Base-by-base conservation (phyloP, 208 protist species). In the Endotrypanum monterogeii region DNA sequence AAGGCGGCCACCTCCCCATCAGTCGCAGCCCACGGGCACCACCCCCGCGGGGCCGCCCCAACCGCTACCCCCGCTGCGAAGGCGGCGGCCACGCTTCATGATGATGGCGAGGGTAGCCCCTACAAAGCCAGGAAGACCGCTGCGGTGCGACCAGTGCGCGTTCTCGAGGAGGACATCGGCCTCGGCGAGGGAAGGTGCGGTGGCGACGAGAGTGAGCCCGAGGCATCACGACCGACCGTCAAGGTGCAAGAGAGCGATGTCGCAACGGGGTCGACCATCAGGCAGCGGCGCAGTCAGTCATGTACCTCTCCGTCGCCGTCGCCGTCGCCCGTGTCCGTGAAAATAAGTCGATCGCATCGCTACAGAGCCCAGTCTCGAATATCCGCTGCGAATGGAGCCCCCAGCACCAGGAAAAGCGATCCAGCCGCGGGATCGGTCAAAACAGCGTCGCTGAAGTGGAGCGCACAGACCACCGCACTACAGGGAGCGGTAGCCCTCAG, bases 161-260 rank as follows among this genome's bases (percentile, higher is more conserved):
- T n/a, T n/a, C n/a, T n/a, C n/a, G n/a, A n/a, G n/a, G n/a, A n/a
- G n/a, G n/a, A n/a, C n/a, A n/a, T n/a, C n/a, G n/a, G n/a, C n/a
- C n/a, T n/a, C n/a, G n/a, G n/a, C n/a, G n/a, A n/a, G n/a, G n/a
- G n/a, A n/a, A n/a, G n/a, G n/a, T n/a, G n/a, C n/a, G n/a, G n/a
- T n/a, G 63, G 37, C 44, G 18, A 56, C 41, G 54, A 66, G 28
- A 46, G 46, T 14, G 6, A 60, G 50, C 67, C 74, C 32, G 44
- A 55, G 18, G 57, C 67, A n/a, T 73, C 67, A 50, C 74, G 51
- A 1, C 58, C 67, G 12, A 74, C 67, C 6, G 51, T 39, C 37
- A 78, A 67, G 35, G 56, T 11, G 20, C 28, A 2, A n/a, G 65
- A 28, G 5, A 32, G 30, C 28, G 16, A 2, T 32, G 18, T 20